These are phyloP conservation scores for Aspergillus sp. DNA, from an alignment of 2,329 filamentous ascomycete species.

Conservation along the genomic window DNA sequence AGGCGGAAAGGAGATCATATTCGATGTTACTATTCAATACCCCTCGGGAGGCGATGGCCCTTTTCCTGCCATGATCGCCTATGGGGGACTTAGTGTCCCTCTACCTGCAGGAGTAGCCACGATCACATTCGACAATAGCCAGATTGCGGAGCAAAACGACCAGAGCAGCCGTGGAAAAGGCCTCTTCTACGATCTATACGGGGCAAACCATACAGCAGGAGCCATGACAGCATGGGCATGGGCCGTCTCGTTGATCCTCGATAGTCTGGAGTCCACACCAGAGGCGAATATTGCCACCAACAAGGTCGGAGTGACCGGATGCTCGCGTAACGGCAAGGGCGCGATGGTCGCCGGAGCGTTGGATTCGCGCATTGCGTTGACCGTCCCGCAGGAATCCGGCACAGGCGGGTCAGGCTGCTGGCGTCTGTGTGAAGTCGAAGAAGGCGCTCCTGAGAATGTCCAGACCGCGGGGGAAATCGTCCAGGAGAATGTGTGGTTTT, in stretches of 20 bases:
- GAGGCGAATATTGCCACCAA: constrained; percentile 48
- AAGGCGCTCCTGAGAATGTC: constrained; percentile 55
- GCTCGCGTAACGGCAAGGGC: constrained; percentile 64
- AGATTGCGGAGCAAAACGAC: constrained; percentile 51
- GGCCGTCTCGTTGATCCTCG: constrained; percentile 60
- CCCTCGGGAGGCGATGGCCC: constrained; percentile 41
- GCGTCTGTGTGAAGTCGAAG: constrained; percentile 53
- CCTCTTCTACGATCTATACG: constrained; percentile 60
- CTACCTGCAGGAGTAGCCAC: constrained; percentile 54
- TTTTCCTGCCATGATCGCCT: constrained; percentile 58
- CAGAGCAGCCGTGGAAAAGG: constrained; percentile 53
- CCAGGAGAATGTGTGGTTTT: constrained; percentile 64
- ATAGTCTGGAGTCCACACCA: constrained; percentile 53
- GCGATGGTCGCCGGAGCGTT: constrained; percentile 61
- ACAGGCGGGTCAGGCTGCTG: constrained; percentile 62
- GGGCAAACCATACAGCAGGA: constrained; percentile 53
- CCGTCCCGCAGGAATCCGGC: constrained; percentile 62
- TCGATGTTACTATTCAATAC: background rate
- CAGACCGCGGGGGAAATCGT: constrained; percentile 60
- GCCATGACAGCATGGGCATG: constrained; percentile 63
- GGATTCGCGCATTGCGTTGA: constrained; percentile 58
- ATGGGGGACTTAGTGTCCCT: constrained; percentile 55
- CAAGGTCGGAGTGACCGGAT: constrained; percentile 58
- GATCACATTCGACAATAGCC: constrained; percentile 59
- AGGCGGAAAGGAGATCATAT: background rate